Evolutionary conservation across 169 alveolate species (phyloP).

Genomic region (Perkinsus chesapeaki): DNA sequence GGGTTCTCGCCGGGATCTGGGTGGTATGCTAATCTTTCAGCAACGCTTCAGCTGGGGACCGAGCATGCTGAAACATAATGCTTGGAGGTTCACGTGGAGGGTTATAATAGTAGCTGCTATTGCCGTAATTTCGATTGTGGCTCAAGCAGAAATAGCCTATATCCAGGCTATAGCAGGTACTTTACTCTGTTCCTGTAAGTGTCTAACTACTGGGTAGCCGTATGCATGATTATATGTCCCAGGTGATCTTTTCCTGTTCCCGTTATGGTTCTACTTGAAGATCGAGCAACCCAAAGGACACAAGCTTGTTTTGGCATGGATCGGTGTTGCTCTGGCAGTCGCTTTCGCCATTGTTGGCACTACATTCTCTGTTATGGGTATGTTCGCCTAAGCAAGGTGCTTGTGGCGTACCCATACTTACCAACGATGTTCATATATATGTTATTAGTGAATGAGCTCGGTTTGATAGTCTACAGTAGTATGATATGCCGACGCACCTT

Average conservation of each 20-base stretch:
- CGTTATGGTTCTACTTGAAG: not conserved
- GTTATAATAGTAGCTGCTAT: not conserved
- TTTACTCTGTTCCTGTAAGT: not conserved
- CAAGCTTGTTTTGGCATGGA: not conserved
- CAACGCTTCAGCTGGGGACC: not conserved
- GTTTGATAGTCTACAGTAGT: no score
- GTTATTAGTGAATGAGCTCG: no score
- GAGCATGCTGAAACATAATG: not conserved
- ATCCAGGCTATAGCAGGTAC: not conserved
- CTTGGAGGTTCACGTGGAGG: not conserved
- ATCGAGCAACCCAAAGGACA: not conserved
- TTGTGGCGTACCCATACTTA: not conserved
- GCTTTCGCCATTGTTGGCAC: not conserved
- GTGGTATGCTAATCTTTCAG: no score
- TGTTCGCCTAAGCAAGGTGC: not conserved
- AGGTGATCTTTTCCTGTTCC: not conserved
- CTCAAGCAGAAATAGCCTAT: not conserved
- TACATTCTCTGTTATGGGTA: not conserved
- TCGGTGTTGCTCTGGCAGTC: not conserved
- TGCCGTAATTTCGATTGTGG: not conserved
- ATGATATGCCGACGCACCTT: no score
- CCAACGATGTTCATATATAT: no score
- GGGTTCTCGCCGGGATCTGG: no score
- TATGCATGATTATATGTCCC: not conserved
- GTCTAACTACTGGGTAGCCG: not conserved